Evolutionary conservation across 2,329 filamentous ascomycete genomes (phyloP).

Genomic region (Pseudogymnoascus destructans): DNA sequence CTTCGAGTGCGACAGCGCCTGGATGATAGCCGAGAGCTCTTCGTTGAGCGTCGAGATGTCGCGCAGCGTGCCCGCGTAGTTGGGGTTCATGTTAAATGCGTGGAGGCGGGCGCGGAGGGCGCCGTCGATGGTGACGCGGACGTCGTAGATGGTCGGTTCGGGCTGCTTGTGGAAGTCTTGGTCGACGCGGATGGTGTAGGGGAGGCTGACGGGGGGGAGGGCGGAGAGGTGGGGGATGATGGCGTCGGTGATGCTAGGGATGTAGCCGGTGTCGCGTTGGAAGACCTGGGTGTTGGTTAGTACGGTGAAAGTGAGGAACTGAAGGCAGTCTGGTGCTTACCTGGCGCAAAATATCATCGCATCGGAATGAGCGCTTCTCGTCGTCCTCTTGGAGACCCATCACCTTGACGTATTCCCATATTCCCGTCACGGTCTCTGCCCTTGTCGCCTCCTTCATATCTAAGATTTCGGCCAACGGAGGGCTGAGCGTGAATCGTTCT

Average conservation of each 20-base stretch:
- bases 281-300: slow-evolving; percentile 45
- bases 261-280: slow-evolving; percentile 61
- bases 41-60: slow-evolving; percentile 71
- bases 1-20: slow-evolving; percentile 72
- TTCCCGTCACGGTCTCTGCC: slow-evolving; percentile 73
- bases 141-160: slow-evolving; percentile 75
- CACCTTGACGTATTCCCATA: slow-evolving; percentile 89
- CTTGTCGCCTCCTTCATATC: slow-evolving; percentile 80
- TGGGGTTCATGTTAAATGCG: slow-evolving; percentile 53
- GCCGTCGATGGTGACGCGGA: slow-evolving; percentile 74
- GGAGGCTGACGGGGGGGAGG: slow-evolving; percentile 67
- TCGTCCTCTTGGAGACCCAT: slow-evolving; percentile 86
- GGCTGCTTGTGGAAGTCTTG: slow-evolving; percentile 64
- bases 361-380: slow-evolving; percentile 83
- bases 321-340: slow-evolving; percentile 36
- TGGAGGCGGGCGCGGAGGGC: slow-evolving; percentile 57
- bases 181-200: slow-evolving; percentile 91
- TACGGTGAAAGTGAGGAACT: neutral
- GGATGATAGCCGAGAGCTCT: slow-evolving; percentile 68
- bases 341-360: slow-evolving; percentile 67
- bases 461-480: slow-evolving; percentile 67
- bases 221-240: slow-evolving; percentile 66
- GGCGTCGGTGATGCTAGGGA: slow-evolving; percentile 73
- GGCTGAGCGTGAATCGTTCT: slow-evolving; percentile 70
- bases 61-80: slow-evolving; percentile 58